Evolutionary conservation across 1,284 basidiomycete species (phyloP).

Genomic region (Puccinia horiana): DNA sequence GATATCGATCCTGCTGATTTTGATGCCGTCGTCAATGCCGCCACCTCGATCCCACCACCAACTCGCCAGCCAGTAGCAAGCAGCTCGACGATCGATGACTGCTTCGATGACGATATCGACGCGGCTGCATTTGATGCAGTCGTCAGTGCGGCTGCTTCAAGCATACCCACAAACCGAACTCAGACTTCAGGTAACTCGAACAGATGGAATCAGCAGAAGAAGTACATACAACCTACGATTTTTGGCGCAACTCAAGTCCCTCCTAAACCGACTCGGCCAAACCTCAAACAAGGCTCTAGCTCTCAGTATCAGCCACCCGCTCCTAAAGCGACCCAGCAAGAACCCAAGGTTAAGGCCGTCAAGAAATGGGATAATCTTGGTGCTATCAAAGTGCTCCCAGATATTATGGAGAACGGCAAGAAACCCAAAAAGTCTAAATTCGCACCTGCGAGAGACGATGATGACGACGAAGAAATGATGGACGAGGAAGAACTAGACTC

Average conservation of each 20-base stretch:
- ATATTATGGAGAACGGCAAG: slow-evolving; percentile 5
- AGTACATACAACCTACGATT: slow-evolving; percentile 27
- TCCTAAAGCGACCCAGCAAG: slow-evolving; percentile 11
- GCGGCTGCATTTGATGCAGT: slow-evolving; percentile 36
- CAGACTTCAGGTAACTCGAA: no score
- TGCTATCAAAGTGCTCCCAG: slow-evolving; percentile 14
- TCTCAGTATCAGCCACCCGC: slow-evolving; percentile 13
- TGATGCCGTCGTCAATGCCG: slow-evolving; percentile 18
- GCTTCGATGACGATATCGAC: slow-evolving; percentile 42
- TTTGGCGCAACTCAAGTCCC: slow-evolving; percentile 41
- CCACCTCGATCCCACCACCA: not conserved
- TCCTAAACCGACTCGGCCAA: not conserved
- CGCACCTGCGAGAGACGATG: not conserved
- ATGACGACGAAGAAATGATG: slow-evolving; percentile 20
- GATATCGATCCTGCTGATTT: slow-evolving; percentile 40
- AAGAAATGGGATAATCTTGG: slow-evolving; percentile 32
- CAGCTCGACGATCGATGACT: slow-evolving; percentile 29
- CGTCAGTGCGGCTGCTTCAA: not conserved
- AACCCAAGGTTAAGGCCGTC: slow-evolving; percentile 23
- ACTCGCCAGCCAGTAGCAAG: not conserved
- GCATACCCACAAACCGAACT: not conserved
- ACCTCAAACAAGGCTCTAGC: not conserved
- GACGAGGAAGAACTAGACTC: slow-evolving; percentile 24
- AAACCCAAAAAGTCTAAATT: not conserved
- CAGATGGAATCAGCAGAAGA: slow-evolving; percentile 2